phyloP scores from a whole-genome alignment of 208 protist genomes.

The Crithidia expoeki region DNA sequence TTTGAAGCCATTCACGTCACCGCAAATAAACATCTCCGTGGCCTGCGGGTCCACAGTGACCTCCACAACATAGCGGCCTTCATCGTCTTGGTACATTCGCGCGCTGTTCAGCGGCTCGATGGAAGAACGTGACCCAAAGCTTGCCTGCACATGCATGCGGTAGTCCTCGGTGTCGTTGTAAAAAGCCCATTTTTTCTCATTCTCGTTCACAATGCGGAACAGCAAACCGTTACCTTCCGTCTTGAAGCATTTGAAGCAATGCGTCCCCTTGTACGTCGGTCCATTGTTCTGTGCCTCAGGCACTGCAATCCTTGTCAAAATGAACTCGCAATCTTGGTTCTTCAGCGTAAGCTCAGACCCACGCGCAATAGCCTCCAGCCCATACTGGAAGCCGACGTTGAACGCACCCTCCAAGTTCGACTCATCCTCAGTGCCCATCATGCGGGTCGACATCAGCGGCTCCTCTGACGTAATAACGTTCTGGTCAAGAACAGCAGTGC shows the following conservation, averaged over 20 bases:
- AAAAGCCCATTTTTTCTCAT: conserved; percentile 78
- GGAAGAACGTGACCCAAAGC: conserved; percentile 58
- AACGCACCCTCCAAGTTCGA: conserved; percentile 51
- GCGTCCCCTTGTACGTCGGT: conserved; percentile 64
- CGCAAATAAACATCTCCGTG: conserved; percentile 79
- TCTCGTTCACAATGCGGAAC: conserved; percentile 79
- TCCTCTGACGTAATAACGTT: conserved; percentile 51
- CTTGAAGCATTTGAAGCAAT: conserved; percentile 72
- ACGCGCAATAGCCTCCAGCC: conserved; percentile 43
- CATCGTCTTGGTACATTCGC: conserved; percentile 35
- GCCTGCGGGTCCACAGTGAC: conserved; percentile 51
- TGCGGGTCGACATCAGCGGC: conserved; percentile 56
- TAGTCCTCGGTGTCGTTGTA: conserved; percentile 79
- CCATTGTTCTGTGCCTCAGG: conserved; percentile 36
- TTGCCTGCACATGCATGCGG: conserved; percentile 58
- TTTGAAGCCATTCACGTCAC: conserved; percentile 74
- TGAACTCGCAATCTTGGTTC: conserved; percentile 47
- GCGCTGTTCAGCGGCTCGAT: conserved; percentile 56
- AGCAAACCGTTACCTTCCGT: conserved; percentile 66
- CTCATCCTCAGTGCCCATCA: conserved; percentile 52
- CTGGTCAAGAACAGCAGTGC: conserved; percentile 40
- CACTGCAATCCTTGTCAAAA: conserved; percentile 37
- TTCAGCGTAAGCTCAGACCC: conserved; percentile 51
- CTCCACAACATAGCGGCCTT: conserved; percentile 49
- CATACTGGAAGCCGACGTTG: conserved; percentile 64